A percentile compares a stretch with the other conserved stretches of the same genome.
Evolutionary conservation across 2,329 filamentous ascomycete genomes (phyloP).

Genomic region (Camptophora hylomeconis): DNA sequence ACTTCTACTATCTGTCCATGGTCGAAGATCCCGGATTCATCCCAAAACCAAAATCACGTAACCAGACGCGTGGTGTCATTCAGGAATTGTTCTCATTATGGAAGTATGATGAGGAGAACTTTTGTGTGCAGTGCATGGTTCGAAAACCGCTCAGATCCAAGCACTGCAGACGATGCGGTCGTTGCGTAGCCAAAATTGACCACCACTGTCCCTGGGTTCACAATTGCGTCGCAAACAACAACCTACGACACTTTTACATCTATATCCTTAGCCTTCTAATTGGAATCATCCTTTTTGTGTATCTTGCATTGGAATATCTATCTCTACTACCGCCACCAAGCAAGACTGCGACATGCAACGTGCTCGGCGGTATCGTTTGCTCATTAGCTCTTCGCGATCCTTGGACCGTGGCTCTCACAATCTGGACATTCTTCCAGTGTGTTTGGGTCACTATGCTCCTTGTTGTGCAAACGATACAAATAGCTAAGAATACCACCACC

Average conservation of each 20-base stretch:
- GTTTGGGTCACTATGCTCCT: constrained; percentile 97
- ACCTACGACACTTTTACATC: constrained; percentile 87
- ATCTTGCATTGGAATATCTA: constrained; percentile 51
- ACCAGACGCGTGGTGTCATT: constrained; percentile 78
- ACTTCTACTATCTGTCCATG: constrained; percentile 85
- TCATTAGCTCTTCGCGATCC: constrained; percentile 64
- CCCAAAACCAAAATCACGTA: constrained; percentile 77
- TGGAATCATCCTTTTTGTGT: constrained; percentile 61
- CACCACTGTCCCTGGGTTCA: constrained; percentile 98
- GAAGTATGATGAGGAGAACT: constrained; percentile 90
- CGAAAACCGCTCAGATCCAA: constrained; percentile 85
- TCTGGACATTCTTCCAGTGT: constrained; percentile 75
- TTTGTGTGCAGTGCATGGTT: constrained; percentile 91
- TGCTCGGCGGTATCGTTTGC: constrained; percentile 67
- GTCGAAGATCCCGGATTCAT: constrained; percentile 81
- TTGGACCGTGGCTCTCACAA: constrained; percentile 64
- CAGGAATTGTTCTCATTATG: constrained; percentile 71
- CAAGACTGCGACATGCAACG: constrained; percentile 43
- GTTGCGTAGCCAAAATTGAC: constrained; percentile 91
- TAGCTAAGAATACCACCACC: constrained; percentile 85
- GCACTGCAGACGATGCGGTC: constrained; percentile 81
- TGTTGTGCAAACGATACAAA: constrained; percentile 83
- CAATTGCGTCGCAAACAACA: constrained; percentile 92
- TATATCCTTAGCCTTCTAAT: constrained; percentile 70
- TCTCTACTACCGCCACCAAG: constrained; percentile 2